phyloP scores from a whole-genome alignment of 2,329 filamentous ascomycete species.

The Aphanocladium album region DNA sequence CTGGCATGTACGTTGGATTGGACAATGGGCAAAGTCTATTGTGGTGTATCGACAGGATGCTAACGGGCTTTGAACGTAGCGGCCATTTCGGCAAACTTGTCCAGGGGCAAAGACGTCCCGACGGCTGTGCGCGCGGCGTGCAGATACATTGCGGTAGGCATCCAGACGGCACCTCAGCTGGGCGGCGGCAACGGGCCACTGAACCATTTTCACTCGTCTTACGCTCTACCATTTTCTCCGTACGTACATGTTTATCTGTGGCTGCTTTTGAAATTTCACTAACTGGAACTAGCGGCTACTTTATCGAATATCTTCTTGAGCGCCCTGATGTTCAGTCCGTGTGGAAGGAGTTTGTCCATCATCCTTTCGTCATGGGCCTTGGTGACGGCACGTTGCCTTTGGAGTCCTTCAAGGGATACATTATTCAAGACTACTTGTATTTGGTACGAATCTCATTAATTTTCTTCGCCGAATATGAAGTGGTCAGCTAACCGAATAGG shows the following conservation, averaged over 20 bases:
- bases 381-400: constrained; percentile 70
- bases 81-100: constrained; percentile 69
- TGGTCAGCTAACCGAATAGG: constrained; percentile 35
- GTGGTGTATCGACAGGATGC: neutral
- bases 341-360: constrained; percentile 74
- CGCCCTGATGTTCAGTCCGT: constrained; percentile 66
- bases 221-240: constrained; percentile 63
- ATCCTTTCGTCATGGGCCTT: constrained; percentile 75
- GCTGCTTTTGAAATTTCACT: neutral
- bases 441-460: constrained; percentile 47
- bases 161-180: constrained; percentile 56
- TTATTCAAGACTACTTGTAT: constrained; percentile 90
- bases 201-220: constrained; percentile 72
- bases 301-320: constrained; percentile 76
- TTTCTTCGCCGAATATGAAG: neutral
- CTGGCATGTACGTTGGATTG: constrained; percentile 65
- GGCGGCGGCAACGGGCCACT: constrained; percentile 67
- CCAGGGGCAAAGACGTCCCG: constrained; percentile 51
- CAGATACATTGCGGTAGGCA: constrained; percentile 66
- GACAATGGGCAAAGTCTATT: neutral
- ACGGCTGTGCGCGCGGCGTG: constrained; percentile 63
- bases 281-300: constrained; percentile 54
- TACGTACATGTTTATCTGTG: constrained; percentile 27
- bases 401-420: constrained; percentile 79
- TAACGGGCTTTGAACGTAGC: constrained; percentile 35